Evolutionary conservation across 352 stramenopile genomes (phyloP), one percentile per base, ranked within the genome.

Genomic region (Saprolegnia parasitica): DNA sequence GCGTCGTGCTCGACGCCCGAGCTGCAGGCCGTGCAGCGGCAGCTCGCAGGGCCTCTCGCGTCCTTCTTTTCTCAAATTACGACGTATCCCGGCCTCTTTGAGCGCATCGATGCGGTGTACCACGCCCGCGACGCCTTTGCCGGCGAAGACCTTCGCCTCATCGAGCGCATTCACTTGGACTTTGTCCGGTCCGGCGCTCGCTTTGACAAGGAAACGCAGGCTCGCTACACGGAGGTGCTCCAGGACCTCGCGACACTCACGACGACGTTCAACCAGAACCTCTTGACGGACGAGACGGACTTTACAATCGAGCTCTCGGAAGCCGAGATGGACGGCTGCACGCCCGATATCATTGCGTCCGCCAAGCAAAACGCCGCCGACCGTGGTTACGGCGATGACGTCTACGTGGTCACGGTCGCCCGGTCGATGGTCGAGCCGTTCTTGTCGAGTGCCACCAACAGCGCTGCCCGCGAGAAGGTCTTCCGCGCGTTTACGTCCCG

Each of bases 401-500:
- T 77, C 37, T 75, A 86, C 52, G 74, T 91, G 49, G 85, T 91
- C 37, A 91, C 83, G 4, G 47, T 89, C 5, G 75, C 76, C 23
- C 68, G 83, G 35, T 83, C 73, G 56, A 73, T 87, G 54, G 81
- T 91, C 1, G 83, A 91, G 65, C 83, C 83, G 5, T 89, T 91
- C 58, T 42, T 91, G 1, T 83, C 76, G 0, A 87, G 77, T 65
- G 75, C 68, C 9, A 65, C 73, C 20, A 67, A 78, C 49, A 60
- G 81, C 20, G 80, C 81, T 63, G 72, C 87, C 54, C 71, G 83
- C 32, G 68, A 89, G 72, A 68, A 76, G 45, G 81, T 78, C 6
- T 89, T 75, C 57, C 71, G 80, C 29, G 77, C 78, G 13, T 90
- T 77, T 73, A 80, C 76, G 0, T 68, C 56, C 20, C 71, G 83